Conservation (phyloP, 495 filamentous ascomycete genomes). For the Amorphotheca resinae region DNA sequence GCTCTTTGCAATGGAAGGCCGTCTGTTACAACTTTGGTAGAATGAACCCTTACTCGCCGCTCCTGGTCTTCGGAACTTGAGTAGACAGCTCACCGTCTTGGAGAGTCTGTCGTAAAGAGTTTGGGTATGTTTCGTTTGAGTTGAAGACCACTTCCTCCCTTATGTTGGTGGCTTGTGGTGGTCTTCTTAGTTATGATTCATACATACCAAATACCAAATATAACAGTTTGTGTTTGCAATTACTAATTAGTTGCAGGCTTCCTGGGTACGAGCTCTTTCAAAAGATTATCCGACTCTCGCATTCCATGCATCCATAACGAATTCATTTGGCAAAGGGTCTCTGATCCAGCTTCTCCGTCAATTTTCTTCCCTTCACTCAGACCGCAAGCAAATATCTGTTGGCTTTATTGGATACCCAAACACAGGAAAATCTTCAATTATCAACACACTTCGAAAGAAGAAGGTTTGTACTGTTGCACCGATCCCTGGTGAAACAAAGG, state of each 20-base stretch:
- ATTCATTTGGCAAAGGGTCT: conserved; percentile 79
- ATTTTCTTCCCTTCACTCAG: conserved; percentile 81
- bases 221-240: conserved; percentile 10
- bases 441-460: conserved; percentile 86
- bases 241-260: conserved; percentile 45
- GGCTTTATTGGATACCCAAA: conserved; percentile 84
- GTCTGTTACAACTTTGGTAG: conserved; percentile 99
- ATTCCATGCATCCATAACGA: conserved; percentile 85
- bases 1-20: conserved; percentile 50
- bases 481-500: conserved; percentile 90
- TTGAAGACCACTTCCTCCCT: conserved; percentile 56
- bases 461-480: conserved; percentile 91
- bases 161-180: conserved; percentile 41
- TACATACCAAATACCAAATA: conserved; percentile 44
- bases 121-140: conserved; percentile 58
- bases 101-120: conserved; percentile 58
- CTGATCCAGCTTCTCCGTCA: conserved; percentile 73
- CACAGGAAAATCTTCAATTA: conserved; percentile 83
- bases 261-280: conserved; percentile 69
- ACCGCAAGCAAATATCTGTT: conserved; percentile 84
- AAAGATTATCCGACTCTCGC: conserved; percentile 87
- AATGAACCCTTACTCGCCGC: conserved; percentile 61
- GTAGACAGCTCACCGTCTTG: conserved; percentile 77
- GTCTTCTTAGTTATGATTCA: conserved; percentile 98
- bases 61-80: conserved; percentile 42